Base-by-base conservation (phyloP, 768 basidiomycete species). In the Tricholoma matsutake region DNA sequence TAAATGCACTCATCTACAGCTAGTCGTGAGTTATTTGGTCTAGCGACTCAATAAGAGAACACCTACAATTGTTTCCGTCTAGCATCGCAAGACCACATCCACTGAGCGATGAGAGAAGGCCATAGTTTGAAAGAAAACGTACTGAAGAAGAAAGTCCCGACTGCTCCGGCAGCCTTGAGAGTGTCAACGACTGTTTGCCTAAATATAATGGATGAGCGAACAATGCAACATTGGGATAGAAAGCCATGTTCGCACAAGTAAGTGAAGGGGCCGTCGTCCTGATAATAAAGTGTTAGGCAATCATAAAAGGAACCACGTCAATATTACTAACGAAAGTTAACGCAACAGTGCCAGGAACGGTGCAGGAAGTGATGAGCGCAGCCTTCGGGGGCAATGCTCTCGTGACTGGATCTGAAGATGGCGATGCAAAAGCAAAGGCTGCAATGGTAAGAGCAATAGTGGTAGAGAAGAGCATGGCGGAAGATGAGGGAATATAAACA, bases 71-170 rank as follows among this genome's bases (percentile, higher is more conserved):
- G 39, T 74, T 66, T 9, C 75, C 76, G 52, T 77, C 77, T 78
- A 31, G 13, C 16, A 9, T 43, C 9, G 34, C 9, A 14, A 35
- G 25, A 22, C 25, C 31, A 18, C 22, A 37, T 31, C 7, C 16
- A 57, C 7, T 25, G 37, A 59, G 54, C 22, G 28, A 31, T 32
- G n/a, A 35, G 43, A 25, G 6, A 49, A 16, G 18, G 37, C 14
- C 18, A n/a, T 18, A 37, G 14, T 6, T 16, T 18, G 51, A 25
- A 28, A 22, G 35, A 22, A 45, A 14, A 35, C 56, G 20, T 34
- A 57, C 56, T 57, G 16, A 57, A 47, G 72, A 81, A 79, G 62
- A 81, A 82, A 0, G 81, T 81, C 0, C 74, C 80, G 37, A 69
- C 75, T 5, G 72, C 79, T 20, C 70, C 71, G 28, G 73, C 72